phyloP scores from a whole-genome alignment of 805 yeast species.

The Pichia rugopelliculosa region DNA sequence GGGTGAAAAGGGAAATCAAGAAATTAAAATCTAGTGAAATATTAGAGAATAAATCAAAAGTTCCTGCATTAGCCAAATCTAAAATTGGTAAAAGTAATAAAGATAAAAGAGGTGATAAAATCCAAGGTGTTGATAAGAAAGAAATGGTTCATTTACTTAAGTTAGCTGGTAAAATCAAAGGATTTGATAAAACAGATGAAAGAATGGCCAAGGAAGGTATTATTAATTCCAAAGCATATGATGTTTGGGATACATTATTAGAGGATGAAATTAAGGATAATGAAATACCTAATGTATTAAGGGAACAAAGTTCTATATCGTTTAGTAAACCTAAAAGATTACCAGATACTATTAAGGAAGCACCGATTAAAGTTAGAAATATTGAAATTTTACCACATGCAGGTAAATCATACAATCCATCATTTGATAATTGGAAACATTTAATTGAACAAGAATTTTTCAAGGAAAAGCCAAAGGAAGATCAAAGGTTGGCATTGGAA shows the following conservation, averaged over 20 bases:
- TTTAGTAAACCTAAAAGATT: constrained; percentile 44
- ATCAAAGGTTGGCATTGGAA: constrained; percentile 50
- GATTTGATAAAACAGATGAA: constrained; percentile 45
- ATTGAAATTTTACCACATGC: constrained; percentile 56
- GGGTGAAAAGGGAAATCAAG: constrained; percentile 33
- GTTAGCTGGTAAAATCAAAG: constrained; percentile 65
- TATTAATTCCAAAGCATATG: constrained; percentile 41
- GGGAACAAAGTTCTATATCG: constrained; percentile 27
- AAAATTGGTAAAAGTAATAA: constrained; percentile 32
- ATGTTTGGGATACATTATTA: constrained; percentile 53
- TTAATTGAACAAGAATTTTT: constrained; percentile 61
- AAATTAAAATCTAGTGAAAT: constrained; percentile 46
- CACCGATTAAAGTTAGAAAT: constrained; percentile 49
- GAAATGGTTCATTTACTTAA: constrained; percentile 63
- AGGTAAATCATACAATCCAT: constrained; percentile 91
- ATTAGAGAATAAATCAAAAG: constrained; percentile 67
- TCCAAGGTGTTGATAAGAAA: constrained; percentile 58
- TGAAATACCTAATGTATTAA: constrained; percentile 34
- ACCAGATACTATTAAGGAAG: constrained; percentile 48
- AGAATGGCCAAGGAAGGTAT: constrained; percentile 60
- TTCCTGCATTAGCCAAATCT: constrained; percentile 49
- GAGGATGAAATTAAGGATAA: constrained; percentile 13
- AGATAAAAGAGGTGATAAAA: constrained; percentile 7
- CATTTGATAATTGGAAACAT: constrained; percentile 71
- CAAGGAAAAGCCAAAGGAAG: constrained; percentile 60